Base-by-base conservation (phyloP, 345 rosid genomes). In the Trapa bicornis region DNA sequence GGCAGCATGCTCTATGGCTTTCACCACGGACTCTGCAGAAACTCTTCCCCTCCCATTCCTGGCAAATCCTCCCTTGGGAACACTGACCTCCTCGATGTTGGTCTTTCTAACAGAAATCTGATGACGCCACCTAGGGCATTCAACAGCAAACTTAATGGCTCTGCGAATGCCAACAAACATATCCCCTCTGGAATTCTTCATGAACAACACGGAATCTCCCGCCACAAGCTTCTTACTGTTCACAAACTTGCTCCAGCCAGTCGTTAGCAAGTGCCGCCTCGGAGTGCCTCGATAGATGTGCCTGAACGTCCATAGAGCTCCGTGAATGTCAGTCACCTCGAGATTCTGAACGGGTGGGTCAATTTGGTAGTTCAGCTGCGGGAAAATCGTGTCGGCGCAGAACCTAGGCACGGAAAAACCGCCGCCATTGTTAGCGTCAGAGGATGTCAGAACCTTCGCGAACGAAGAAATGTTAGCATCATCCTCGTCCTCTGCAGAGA, bases 241-340 rank as follows among this genome's bases (percentile, higher is more conserved):
- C 5, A 94, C 96, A 68, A 94, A 94, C 77, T 87, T 94, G 77
- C 95, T 88, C 99, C 99, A 94, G 11, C 97, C 99, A 6, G 97
- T 91, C 62, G 97, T 91, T 43, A 94, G 77, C 72, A 91, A 70
- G 66, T 94, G 99, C 15, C 97, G 76, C 52, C 96, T 85, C 2
- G 97, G 99, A 15, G 97, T 93, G 10, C 97, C 96, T 9, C 95
- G 80, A 72, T 82, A 93, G 75, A 88, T 94, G 77, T 94, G 96
- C 16, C 97, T 78, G 72, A 91, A 94, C 45, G 82, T 84, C 96
- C 97, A 94, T 11, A 75, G 74, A 2, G 29, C 29, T 3, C 99
- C 96, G 61, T 84, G 92, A 12, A 87, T 77, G 74, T 94, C 99
- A 17, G 86, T 80, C 72, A 85, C 81, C 14, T 78, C 73, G 0